Percentiles rank a stretch among this genome's conserved stretches.
These are phyloP conservation scores for Buxus sempervirens DNA, from an alignment of 164 flowering plant genomes.

Conservation along the genomic window DNA sequence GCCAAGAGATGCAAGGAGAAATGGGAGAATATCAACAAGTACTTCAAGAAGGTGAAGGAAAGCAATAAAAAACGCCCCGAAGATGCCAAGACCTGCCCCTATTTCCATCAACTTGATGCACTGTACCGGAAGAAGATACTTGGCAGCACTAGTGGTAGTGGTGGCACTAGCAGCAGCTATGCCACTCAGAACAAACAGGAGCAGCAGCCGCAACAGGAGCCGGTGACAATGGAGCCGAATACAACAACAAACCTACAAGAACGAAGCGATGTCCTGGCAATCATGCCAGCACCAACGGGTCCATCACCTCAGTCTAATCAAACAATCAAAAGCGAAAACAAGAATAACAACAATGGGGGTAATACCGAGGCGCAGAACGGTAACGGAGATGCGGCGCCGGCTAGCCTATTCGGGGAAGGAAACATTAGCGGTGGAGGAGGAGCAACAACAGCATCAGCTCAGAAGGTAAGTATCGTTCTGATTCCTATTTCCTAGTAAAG, in stretches of 20 bases:
- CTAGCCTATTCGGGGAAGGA: constrained; percentile 30
- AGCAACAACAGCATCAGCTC: constrained; percentile 4
- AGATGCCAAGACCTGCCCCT: constrained; percentile 70
- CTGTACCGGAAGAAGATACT: constrained; percentile 37
- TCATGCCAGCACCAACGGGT: constrained; percentile 14
- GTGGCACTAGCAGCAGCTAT: constrained; percentile 9
- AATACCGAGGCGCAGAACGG: constrained; percentile 19
- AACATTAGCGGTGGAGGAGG: constrained; percentile 11
- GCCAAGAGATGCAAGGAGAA: constrained; percentile 72
- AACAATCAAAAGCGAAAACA: constrained; percentile 20
- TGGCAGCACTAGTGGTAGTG: constrained; percentile 7
- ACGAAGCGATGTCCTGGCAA: constrained; percentile 6
- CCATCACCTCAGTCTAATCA: not conserved
- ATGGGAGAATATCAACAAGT: constrained; percentile 80
- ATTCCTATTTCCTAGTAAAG: no score
- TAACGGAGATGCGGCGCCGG: constrained; percentile 16
- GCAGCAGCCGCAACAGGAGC: constrained; percentile 8
- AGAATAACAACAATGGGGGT: constrained; percentile 15
- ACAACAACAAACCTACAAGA: constrained; percentile 19
- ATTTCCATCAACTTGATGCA: constrained; percentile 48
- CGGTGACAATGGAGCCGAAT: constrained; percentile 5
- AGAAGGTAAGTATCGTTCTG: constrained; percentile 35
- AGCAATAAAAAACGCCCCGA: constrained; percentile 70
- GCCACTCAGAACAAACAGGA: constrained; percentile 12
- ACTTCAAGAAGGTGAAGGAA: constrained; percentile 69